Base-by-base conservation (phyloP, 1,284 basidiomycete genomes). In the Sanghuangporus weigelae region DNA sequence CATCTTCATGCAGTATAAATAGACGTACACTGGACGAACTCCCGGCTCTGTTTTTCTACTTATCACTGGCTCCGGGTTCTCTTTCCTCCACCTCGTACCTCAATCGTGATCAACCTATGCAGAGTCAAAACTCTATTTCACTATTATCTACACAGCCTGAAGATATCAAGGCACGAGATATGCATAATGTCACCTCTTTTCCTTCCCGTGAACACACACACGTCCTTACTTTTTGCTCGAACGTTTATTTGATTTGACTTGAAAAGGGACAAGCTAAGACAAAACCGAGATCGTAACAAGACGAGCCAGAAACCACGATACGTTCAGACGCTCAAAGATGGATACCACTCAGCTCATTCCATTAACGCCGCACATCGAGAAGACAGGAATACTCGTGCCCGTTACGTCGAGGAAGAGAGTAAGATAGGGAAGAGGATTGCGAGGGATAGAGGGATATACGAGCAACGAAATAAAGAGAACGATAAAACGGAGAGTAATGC, bases 301-400 rank as follows among this genome's bases (percentile, higher is more conserved):
- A 63, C 50, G 48, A 62, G 44, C 53, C 53, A 42, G 44, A 62
- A 61, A 31, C 39, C 16, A 35, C 26, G 35, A 44, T 55, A 38
- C 26, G 40, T 31, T 58, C 55, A 51, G 44, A 63, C n/a, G 40
- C 42, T 40, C 44, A 48, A 58, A 35, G 23, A 61, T 26, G 19
- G 36, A 36, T 44, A 46, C 44, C 31, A 23, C 38, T 48, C 46
- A 63, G 35, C 56, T 58, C 62, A 58, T 58, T 63, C 62, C 62
- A 59, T 58, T 58, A 62, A 55, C 53, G 54, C 60, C 54, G 54
- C 60, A 62, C 44, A 49, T 39, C 60, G 55, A 14, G 55, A 62
- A 26, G 16, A 16, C 21, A 49, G 40, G 55, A 50, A 49, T n/a
- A 55, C 35, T 36, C 53, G 48, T 46, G 54, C 60, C 48, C 60